Percentiles rank a stretch among this genome's conserved stretches.
Evolutionary conservation across 2,329 filamentous ascomycete species (phyloP).

Genomic region (Chaetothyriales sp.): DNA sequence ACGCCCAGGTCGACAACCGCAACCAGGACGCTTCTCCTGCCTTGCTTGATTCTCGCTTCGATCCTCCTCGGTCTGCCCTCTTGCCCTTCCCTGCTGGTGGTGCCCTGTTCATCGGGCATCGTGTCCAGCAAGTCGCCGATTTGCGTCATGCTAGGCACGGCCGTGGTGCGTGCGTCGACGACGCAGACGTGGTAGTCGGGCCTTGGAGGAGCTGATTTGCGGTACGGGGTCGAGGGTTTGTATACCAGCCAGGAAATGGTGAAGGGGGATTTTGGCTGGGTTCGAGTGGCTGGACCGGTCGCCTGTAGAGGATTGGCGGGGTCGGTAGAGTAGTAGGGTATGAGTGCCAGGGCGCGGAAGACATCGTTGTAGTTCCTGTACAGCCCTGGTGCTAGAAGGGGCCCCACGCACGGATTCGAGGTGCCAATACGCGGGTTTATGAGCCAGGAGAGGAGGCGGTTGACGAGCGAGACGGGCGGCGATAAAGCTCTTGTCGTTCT

Average conservation of each 20-base stretch:
- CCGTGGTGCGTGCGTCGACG: slow-evolving; percentile 57
- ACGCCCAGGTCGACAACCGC: slow-evolving; percentile 84
- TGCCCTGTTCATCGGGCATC: slow-evolving; percentile 54
- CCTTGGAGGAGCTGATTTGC: slow-evolving; percentile 61
- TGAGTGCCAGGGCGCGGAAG: slow-evolving; percentile 61
- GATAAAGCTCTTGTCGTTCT: neutral
- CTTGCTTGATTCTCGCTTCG: slow-evolving; percentile 71
- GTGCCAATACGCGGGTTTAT: slow-evolving; percentile 10
- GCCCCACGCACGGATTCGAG: slow-evolving; percentile 30
- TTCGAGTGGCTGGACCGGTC: slow-evolving; percentile 15
- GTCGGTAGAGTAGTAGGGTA: slow-evolving; percentile 49
- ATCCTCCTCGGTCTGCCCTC: slow-evolving; percentile 30
- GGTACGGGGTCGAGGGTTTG: slow-evolving; percentile 57
- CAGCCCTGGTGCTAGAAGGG: slow-evolving; percentile 49
- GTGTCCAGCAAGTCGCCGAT: slow-evolving; percentile 58
- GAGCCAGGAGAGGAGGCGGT: slow-evolving; percentile 42
- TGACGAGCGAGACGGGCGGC: slow-evolving; percentile 28
- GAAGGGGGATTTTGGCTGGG: slow-evolving; percentile 41
- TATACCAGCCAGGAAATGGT: slow-evolving; percentile 68
- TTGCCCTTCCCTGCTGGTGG: slow-evolving; percentile 28
- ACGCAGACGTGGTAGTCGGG: slow-evolving; percentile 81
- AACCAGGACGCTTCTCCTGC: slow-evolving; percentile 67
- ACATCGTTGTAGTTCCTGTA: slow-evolving; percentile 56
- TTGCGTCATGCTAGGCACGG: slow-evolving; percentile 60
- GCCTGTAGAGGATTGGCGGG: slow-evolving; percentile 25